phyloP scores from a whole-genome alignment of 2,329 filamentous ascomycete species.

The Sclerotinia subarctica region DNA sequence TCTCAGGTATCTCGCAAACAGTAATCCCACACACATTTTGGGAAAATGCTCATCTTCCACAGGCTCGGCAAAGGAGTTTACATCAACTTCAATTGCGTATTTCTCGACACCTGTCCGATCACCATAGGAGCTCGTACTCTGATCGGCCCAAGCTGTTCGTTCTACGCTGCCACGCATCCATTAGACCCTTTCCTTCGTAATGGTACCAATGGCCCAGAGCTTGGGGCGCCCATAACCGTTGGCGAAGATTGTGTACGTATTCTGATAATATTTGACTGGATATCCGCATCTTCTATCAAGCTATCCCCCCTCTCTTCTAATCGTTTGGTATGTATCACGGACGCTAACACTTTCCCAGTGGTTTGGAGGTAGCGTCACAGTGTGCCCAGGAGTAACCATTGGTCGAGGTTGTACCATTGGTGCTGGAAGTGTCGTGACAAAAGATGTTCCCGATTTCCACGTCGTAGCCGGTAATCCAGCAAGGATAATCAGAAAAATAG shows the following conservation, averaged over 20 bases:
- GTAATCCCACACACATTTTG: conserved; percentile 1
- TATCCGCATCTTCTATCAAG: neutral
- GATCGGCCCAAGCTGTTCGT: conserved; percentile 72
- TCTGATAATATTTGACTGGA: neutral
- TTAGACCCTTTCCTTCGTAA: conserved; percentile 71
- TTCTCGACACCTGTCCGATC: conserved; percentile 74
- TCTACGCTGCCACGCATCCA: conserved; percentile 75
- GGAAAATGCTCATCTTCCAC: conserved; percentile 18
- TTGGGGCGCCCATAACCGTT: conserved; percentile 68
- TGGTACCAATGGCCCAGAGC: conserved; percentile 71
- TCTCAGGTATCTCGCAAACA: conserved; percentile 47
- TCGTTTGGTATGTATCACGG: neutral
- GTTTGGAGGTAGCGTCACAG: conserved; percentile 68
- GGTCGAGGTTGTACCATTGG: conserved; percentile 72
- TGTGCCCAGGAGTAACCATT: conserved; percentile 75
- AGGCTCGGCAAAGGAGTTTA: conserved; percentile 68
- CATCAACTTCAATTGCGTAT: conserved; percentile 71
- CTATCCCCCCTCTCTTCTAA: neutral
- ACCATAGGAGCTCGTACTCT: conserved; percentile 74
- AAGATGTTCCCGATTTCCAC: conserved; percentile 62
- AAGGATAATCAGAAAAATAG: conserved; percentile 48
- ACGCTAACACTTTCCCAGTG: conserved; percentile 43
- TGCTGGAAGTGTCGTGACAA: conserved; percentile 81
- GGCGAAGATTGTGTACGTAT: conserved; percentile 63
- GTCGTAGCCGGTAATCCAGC: conserved; percentile 68